Base-by-base conservation (phyloP, 495 filamentous ascomycete species). In the Penicillium flavigenum region DNA sequence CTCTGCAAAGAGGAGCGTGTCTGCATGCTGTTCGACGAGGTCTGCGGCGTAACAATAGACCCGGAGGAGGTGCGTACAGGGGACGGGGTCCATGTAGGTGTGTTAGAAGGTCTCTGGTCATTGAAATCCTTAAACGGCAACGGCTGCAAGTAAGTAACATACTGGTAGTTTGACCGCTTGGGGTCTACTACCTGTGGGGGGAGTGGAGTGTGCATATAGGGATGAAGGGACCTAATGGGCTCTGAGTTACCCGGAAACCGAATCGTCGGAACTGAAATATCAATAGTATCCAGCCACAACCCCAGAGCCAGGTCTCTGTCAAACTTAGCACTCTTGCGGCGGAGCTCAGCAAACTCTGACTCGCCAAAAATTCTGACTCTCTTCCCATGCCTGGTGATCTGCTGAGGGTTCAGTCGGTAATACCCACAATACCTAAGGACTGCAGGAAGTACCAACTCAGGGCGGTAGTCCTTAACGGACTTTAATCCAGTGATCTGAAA, bases 361-460 rank as follows among this genome's bases (percentile, higher is more conserved):
- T 38, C 43, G 10, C 42, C 32, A 26, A 14, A 29, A 3, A 6
- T n/a, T 11, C 4, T 27, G 11, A 9, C 27, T 17, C 5, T 5
- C 17, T 14, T 29, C 8, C 16, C 22, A 5, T 19, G 10, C 8
- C 50, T 19, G 14, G 5, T 29, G 2, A 24, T 19, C 22, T 19
- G 26, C 19, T 41, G 22, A 7, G 53, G 53, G 11, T 55, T 46
- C 20, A 55, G 22, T 4, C 53, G 53, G 22, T 39, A 31, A 27
- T 55, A 55, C 26, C 53, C 53, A 12, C 53, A 55, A 16, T 45
- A 55, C 6, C 53, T 22, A 19, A 55, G 53, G 16, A 55, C 42
- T 14, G 53, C 53, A 38, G 53, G 53, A 39, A 55, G 53, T 0
- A 55, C 44, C n/a, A 55, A 19, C 19, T 55, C 43, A 8, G 53